phyloP scores from a whole-genome alignment of 1,284 basidiomycete species.

The Inonotus hispidus region DNA sequence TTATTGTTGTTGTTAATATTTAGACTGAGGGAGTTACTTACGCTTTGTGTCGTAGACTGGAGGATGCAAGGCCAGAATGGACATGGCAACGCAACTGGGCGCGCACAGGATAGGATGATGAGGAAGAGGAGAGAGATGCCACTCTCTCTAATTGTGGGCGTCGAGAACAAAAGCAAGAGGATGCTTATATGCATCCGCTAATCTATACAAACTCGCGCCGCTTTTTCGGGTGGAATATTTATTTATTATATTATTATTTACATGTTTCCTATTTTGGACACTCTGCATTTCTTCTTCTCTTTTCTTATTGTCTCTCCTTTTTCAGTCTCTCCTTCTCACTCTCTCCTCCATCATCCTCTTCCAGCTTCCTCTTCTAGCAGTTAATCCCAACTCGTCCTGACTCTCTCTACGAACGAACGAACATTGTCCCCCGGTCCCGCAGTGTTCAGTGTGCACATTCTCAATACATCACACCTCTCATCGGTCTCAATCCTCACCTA shows the following conservation, averaged over 20 bases:
- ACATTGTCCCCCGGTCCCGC: too few species aligned
- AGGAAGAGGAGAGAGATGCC: background rate
- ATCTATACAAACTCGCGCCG: background rate
- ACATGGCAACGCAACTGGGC: background rate
- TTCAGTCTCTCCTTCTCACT: background rate
- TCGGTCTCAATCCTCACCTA: too few species aligned
- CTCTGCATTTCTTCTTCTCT: background rate
- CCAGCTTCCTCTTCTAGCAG: background rate
- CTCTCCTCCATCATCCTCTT: background rate
- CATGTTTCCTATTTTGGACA: background rate
- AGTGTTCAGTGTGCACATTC: too few species aligned
- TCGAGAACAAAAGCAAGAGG: background rate
- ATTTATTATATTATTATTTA: background rate
- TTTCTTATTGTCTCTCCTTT: background rate
- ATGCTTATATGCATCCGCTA: background rate
- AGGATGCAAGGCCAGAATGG: background rate
- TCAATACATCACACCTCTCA: too few species aligned
- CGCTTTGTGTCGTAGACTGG: background rate
- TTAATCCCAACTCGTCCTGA: background rate
- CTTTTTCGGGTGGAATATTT: background rate
- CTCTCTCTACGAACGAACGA: too few species aligned
- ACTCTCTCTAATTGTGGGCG: background rate
- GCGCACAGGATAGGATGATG: background rate
- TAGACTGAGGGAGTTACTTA: background rate
- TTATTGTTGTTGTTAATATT: background rate